A percentile compares a stretch with the other conserved stretches of the same genome.
These are phyloP conservation scores for Crithidia acanthocephali DNA, from an alignment of 208 protist genomes.

Conservation along the genomic window DNA sequence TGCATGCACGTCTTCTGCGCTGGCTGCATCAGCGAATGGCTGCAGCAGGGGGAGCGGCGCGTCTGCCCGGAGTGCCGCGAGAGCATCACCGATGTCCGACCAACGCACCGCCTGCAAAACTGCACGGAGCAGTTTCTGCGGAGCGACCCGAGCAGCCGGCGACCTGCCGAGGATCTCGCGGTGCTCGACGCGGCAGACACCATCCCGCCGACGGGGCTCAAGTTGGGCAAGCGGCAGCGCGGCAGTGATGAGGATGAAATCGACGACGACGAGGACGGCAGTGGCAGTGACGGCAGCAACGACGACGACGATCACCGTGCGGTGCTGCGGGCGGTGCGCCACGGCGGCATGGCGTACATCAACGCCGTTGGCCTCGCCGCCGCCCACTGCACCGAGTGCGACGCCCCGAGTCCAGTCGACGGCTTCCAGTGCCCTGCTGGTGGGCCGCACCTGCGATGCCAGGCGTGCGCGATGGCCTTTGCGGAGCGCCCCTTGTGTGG, in stretches of 20 bases:
- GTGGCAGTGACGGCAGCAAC: constrained; percentile 18
- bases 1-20: constrained; percentile 93
- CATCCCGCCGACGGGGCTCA: constrained; percentile 58
- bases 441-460: constrained; percentile 59
- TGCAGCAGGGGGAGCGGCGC: constrained; percentile 22
- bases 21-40: constrained; percentile 76
- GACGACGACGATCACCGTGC: constrained; percentile 22
- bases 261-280: constrained; percentile 7
- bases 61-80: constrained; percentile 79
- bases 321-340: background rate
- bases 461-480: constrained; percentile 51
- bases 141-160: constrained; percentile 39
- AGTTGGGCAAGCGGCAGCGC: constrained; percentile 44
- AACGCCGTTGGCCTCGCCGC: constrained; percentile 14
- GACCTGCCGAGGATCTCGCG: constrained; percentile 45
- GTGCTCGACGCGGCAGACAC: constrained; percentile 52
- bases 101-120: constrained; percentile 80
- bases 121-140: constrained; percentile 76
- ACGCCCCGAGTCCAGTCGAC: constrained; percentile 52
- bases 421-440: constrained; percentile 64
- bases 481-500: constrained; percentile 75
- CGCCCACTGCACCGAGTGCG: constrained; percentile 59
- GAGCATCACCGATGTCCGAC: constrained; percentile 61
- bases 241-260: constrained; percentile 11
- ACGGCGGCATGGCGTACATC: constrained; percentile 10